Base-by-base conservation (phyloP, 768 basidiomycete genomes). In the Boletus subcaerulescens region DNA sequence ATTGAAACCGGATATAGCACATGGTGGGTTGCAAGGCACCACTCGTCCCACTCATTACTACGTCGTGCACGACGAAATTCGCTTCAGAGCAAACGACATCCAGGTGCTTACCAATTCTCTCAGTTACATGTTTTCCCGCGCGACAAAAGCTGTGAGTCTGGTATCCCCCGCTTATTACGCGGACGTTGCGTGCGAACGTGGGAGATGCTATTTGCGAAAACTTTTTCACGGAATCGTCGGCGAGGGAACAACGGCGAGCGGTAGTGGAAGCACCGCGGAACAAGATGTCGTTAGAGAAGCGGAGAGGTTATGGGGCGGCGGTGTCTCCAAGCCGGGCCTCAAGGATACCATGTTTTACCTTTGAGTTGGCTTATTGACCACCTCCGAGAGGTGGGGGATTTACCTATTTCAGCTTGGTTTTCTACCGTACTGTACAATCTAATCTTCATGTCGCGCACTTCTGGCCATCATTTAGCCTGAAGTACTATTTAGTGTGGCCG, bases 301-400 rank as follows among this genome's bases (percentile, higher is more conserved):
- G 1, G 42, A 62, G 50, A 62, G 47, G 15, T 49, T 78, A 40
- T 93, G 90, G 90, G 66, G 68, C 17, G 65, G 65, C 4, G 88
- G 86, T 2, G 84, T 87, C 15, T 58, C 65, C 15, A 80, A 76
- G 3, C 31, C 60, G 0, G 66, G 61, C 7, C 66, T 90, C 65
- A 86, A 81, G 70, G 78, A 87, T 36, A 85, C 84, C 0, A 91
- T 91, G 88, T 91, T 80, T 62, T 91, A 91, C 69, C 73, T 90
- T n/a, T 89, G 58, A 76, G 32, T 11, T 22, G 20, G 3, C 36
- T 43, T 32, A 38, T 22, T 24, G 24, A 33, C 17, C 31, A 10
- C 45, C 48, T 55, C 26, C 3, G 3, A 10, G 45, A 31, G 24
- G 44, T 17, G 12, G 13, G 8, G 10, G 20, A 26, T 35, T 52